Evolutionary conservation across 306 rosid genomes (phyloP), one percentile per base, ranked within the genome.

Genomic region (Psophocarpus tetragonolobus): DNA sequence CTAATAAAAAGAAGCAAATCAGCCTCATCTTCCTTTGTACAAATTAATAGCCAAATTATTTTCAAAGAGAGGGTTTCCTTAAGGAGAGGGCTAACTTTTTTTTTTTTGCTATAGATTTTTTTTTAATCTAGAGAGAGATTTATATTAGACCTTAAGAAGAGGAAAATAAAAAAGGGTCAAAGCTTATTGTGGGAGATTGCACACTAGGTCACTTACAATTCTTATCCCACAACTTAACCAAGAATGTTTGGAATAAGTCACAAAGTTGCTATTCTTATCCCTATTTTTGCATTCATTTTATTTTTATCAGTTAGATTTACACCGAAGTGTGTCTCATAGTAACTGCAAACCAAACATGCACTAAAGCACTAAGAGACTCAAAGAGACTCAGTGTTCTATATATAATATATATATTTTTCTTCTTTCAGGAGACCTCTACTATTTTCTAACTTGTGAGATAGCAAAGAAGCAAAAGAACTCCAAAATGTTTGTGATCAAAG

Each of bases 1-100:
- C 69, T 18, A 4, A n/a, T 2, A 63, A 38, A 10, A 11, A 21
- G 12, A 61, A 68, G 10, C 64, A 73, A 76, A 66, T 48, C 81
- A 83, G 92, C 98, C 95, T 85, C 97, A 78, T 93, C 97, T 79
- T 89, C 93, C 97, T 57, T 85, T 76, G 72, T 64, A 65, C 72
- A 79, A 78, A 79, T 21, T 60, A 72, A 62, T 51, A 13, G 47
- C 68, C 77, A 77, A 81, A 85, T 62, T 48, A 80, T 61, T 80
- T 71, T 38, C 76, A 67, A 60, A 47, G 47, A 32, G 44, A 56
- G 56, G 79, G 53, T 18, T 44, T 71, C 56, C 41, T 54, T 38
- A 14, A 83, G 92, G 91, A 87, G 85, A 89, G 94, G 92, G 94
- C 93, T 84, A 75, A 33, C n/a, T 24, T 71, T 66, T 69, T 58